phyloP scores from a whole-genome alignment of 176 grass and related monocot species.

The Lolium multiflorum region DNA sequence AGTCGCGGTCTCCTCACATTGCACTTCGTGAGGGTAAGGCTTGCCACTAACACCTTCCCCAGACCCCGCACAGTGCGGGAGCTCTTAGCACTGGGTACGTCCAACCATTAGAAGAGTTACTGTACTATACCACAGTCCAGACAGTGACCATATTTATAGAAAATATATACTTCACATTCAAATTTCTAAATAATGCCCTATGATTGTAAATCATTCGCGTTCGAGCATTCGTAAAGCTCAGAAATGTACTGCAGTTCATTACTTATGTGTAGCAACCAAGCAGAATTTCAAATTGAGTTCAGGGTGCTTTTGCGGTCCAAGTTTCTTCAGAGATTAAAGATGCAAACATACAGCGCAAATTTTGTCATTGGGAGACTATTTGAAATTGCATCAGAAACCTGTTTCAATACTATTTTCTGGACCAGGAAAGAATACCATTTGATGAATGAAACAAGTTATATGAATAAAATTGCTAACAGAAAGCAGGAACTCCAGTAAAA shows the following conservation, averaged over 20 bases:
- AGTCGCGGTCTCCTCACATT: no score
- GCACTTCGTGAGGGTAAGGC: no score
- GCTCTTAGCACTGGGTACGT: no score
- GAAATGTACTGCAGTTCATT: constrained; percentile 14
- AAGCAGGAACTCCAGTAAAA: not conserved
- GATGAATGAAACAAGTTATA: not conserved
- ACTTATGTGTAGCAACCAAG: not conserved
- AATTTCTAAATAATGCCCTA: not conserved
- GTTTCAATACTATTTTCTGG: not conserved
- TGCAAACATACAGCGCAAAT: not conserved
- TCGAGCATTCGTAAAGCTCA: not conserved
- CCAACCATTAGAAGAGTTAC: no score
- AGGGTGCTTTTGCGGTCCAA: not conserved
- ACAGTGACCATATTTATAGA: not conserved
- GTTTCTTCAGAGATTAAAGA: not conserved
- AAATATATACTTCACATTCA: constrained; percentile 14
- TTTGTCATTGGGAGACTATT: not conserved
- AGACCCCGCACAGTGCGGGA: no score
- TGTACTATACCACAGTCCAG: not conserved
- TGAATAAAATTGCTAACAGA: not conserved
- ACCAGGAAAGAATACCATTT: not conserved
- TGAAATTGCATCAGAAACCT: not conserved
- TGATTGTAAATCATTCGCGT: not conserved
- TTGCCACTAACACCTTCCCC: no score
- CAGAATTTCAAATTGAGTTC: not conserved